Conservation (phyloP, 257 asterid species). For the Penstemon barbatus region DNA sequence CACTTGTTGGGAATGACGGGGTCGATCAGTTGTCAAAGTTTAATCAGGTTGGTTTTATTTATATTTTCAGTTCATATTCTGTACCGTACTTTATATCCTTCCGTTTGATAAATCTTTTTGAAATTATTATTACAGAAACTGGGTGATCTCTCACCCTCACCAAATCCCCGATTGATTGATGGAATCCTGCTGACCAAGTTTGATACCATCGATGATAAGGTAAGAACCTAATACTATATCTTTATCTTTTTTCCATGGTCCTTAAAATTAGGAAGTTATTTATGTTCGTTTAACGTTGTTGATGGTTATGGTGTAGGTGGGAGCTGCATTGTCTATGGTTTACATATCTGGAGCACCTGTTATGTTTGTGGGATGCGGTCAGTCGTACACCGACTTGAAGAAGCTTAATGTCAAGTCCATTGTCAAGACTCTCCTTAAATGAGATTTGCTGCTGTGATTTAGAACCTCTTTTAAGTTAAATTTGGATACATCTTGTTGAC, state of each 20-base stretch:
- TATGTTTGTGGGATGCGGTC: constrained; percentile 98
- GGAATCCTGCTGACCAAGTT: constrained; percentile 95
- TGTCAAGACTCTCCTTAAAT: constrained; percentile 85
- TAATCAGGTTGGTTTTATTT: constrained; percentile 60
- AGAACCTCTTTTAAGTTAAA: neutral
- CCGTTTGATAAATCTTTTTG: neutral
- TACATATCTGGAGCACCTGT: constrained; percentile 94
- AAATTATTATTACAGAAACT: constrained; percentile 57
- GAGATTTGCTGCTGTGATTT: constrained; percentile 22
- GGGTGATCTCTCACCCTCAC: constrained; percentile 86
- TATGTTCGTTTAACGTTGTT: neutral
- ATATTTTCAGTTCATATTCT: neutral
- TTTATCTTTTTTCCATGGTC: neutral
- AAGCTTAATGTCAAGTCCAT: constrained; percentile 93
- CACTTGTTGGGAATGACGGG: constrained; percentile 96
- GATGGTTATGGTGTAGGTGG: constrained; percentile 53
- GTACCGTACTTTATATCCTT: neutral
- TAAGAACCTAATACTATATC: constrained; percentile 18
- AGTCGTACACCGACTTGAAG: constrained; percentile 90
- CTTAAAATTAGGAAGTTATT: no score
- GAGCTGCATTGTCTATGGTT: constrained; percentile 97
- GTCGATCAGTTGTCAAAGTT: constrained; percentile 92
- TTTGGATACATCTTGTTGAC: neutral
- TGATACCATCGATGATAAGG: constrained; percentile 97
- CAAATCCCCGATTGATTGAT: constrained; percentile 82